phyloP scores from a whole-genome alignment of 164 flowering plant species.

The Hamamelis virginiana region DNA sequence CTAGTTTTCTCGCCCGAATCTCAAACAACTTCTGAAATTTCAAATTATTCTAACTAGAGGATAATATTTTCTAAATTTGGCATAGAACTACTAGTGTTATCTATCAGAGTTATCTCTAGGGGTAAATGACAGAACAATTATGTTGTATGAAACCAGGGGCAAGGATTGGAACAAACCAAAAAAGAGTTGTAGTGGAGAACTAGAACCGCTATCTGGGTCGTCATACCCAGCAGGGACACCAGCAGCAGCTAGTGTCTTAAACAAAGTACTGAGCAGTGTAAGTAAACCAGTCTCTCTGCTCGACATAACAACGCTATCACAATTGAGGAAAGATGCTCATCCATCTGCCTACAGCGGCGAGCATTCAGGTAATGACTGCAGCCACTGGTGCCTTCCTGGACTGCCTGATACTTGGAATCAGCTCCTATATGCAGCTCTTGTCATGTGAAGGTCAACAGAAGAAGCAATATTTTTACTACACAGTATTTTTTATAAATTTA shows the following conservation, averaged over 20 bases:
- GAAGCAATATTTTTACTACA: not conserved
- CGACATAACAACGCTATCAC: constrained; percentile 73
- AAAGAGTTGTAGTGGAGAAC: constrained; percentile 53
- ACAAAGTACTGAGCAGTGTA: constrained; percentile 47
- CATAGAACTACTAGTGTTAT: too few relatives aligned
- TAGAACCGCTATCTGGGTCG: constrained; percentile 57
- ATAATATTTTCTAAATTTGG: too few relatives aligned
- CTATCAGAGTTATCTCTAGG: not conserved
- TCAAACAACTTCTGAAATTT: too few relatives aligned
- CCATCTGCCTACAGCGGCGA: constrained; percentile 58
- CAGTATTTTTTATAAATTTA: constrained; percentile 10
- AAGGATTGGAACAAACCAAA: constrained; percentile 55
- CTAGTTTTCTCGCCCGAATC: too few relatives aligned
- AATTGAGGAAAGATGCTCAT: constrained; percentile 79
- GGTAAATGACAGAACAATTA: not conserved
- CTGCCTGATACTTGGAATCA: constrained; percentile 90
- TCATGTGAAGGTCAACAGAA: constrained; percentile 24
- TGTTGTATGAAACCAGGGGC: constrained; percentile 38
- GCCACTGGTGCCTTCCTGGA: constrained; percentile 93
- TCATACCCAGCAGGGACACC: constrained; percentile 70
- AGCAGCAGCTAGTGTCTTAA: constrained; percentile 39
- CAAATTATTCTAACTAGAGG: too few relatives aligned
- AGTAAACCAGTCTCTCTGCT: constrained; percentile 62
- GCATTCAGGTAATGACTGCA: constrained; percentile 56
- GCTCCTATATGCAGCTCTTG: constrained; percentile 68